Evolutionary conservation across 2,329 filamentous ascomycete species (phyloP).

Genomic region (Rhinocladiella mackenziei): DNA sequence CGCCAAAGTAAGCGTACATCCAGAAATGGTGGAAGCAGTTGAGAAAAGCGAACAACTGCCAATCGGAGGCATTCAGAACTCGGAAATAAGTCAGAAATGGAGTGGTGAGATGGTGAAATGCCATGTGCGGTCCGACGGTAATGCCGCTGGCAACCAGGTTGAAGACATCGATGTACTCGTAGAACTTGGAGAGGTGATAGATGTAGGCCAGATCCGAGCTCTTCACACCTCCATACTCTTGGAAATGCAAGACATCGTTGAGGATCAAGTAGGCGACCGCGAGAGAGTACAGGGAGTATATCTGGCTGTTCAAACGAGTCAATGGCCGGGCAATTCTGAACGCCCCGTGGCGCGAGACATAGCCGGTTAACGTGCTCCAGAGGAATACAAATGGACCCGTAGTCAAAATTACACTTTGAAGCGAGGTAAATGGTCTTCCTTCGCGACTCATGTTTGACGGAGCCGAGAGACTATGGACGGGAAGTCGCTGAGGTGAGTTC

Average conservation of each 20-base stretch:
- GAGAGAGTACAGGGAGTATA: conserved; percentile 25
- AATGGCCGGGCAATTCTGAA: conserved; percentile 9
- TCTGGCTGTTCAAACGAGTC: conserved; percentile 21
- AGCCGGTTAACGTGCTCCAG: conserved; percentile 15
- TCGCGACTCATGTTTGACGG: conserved; percentile 1
- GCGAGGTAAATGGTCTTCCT: conserved; percentile 15
- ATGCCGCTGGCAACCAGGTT: conserved; percentile 32
- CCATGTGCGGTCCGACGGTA: conserved; percentile 31
- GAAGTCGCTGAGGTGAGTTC: not conserved
- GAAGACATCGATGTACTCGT: conserved; percentile 35
- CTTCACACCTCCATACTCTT: not conserved
- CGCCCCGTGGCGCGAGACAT: conserved; percentile 21
- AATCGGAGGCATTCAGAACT: conserved; percentile 27
- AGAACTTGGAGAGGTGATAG: conserved; percentile 34
- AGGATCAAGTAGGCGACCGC: conserved; percentile 13
- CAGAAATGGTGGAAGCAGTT: conserved; percentile 33
- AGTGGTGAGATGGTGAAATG: conserved; percentile 34
- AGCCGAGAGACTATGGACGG: not conserved
- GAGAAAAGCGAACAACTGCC: conserved; percentile 31
- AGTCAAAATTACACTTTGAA: conserved; percentile 21
- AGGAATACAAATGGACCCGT: conserved; percentile 21
- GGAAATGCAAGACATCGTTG: conserved; percentile 13
- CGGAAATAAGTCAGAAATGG: conserved; percentile 33
- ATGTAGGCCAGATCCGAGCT: conserved; percentile 20
- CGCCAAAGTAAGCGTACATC: conserved; percentile 36